phyloP scores from a whole-genome alignment of 164 flowering plant species.

The Taxillus chinensis region DNA sequence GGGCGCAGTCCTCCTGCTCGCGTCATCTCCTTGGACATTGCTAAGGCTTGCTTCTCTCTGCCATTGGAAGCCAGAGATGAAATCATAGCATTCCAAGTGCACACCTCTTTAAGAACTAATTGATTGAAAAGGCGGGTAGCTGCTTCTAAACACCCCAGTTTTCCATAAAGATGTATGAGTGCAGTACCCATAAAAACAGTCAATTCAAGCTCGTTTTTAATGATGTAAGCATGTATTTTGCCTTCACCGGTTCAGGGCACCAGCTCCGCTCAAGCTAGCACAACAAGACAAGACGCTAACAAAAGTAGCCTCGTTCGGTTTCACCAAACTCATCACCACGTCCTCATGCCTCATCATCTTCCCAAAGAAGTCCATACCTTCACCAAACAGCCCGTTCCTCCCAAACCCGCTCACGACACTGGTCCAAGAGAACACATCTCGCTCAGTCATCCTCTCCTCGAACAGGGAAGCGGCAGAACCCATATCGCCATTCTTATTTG shows the following conservation, averaged over 20 bases:
- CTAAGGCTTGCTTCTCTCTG: slow-evolving; percentile 41
- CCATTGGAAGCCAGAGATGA: slow-evolving; percentile 53
- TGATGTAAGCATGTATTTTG: slow-evolving; percentile 55
- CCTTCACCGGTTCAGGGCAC: slow-evolving; percentile 39
- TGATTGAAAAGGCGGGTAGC: slow-evolving; percentile 32
- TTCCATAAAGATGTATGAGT: slow-evolving; percentile 62
- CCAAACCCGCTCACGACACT: slow-evolving; percentile 56
- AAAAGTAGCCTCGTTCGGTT: slow-evolving; percentile 72
- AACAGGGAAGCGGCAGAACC: slow-evolving; percentile 44
- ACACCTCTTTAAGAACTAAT: slow-evolving; percentile 35
- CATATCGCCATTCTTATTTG: slow-evolving; percentile 54
- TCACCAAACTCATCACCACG: slow-evolving; percentile 19
- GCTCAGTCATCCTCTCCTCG: slow-evolving; percentile 31
- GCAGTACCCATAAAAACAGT: slow-evolving; percentile 48
- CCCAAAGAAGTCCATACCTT: slow-evolving; percentile 39
- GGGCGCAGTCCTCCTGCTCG: slow-evolving; percentile 24
- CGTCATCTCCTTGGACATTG: slow-evolving; percentile 46
- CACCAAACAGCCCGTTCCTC: slow-evolving; percentile 26
- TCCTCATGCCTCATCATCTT: slow-evolving; percentile 42
- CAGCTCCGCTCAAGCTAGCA: slow-evolving; percentile 30
- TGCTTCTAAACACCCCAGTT: slow-evolving; percentile 32
- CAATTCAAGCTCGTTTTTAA: slow-evolving; percentile 28
- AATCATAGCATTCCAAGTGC: slow-evolving; percentile 78
- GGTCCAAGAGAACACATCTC: slow-evolving; percentile 78
- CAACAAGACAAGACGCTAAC: slow-evolving; percentile 62